Conservation (phyloP, 1,139 yeast genomes). For the Arxiozyma telluris region DNA sequence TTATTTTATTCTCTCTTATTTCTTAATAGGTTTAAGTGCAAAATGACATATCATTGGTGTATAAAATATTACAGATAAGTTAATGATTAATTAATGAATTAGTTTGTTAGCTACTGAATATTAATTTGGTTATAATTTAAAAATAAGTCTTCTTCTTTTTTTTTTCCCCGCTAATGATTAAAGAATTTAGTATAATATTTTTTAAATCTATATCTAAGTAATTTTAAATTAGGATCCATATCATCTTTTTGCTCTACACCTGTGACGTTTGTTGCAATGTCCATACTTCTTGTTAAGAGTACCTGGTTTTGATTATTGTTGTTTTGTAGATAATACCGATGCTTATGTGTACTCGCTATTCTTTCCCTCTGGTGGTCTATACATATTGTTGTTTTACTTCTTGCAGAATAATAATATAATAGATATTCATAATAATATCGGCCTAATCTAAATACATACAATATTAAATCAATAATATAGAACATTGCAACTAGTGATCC, state of each 20-base stretch:
- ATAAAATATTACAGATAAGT: neutral
- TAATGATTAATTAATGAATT: too few relatives aligned
- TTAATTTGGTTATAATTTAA: too few relatives aligned
- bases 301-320: neutral
- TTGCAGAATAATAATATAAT: neutral
- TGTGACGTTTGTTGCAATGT: neutral
- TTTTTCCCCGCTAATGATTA: neutral
- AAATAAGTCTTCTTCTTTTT: too few relatives aligned
- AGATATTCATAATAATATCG: slow-evolving; percentile 2
- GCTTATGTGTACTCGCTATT: neutral
- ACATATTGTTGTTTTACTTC: neutral
- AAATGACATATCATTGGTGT: neutral
- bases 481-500: slow-evolving; percentile 5
- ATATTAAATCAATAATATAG: slow-evolving; percentile 7
- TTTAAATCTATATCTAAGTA: neutral
- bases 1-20: too few relatives aligned
- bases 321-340: neutral
- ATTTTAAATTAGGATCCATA: neutral
- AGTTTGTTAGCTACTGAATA: neutral
- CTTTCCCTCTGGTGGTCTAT: neutral
- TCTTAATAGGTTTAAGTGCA: too few relatives aligned
- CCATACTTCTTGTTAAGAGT: neutral
- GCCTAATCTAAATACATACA: slow-evolving; percentile 8
- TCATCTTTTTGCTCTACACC: neutral
- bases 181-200: slow-evolving; percentile 1